phyloP scores from a whole-genome alignment of 176 grass and related monocot species.

The Oryza glumipatula region DNA sequence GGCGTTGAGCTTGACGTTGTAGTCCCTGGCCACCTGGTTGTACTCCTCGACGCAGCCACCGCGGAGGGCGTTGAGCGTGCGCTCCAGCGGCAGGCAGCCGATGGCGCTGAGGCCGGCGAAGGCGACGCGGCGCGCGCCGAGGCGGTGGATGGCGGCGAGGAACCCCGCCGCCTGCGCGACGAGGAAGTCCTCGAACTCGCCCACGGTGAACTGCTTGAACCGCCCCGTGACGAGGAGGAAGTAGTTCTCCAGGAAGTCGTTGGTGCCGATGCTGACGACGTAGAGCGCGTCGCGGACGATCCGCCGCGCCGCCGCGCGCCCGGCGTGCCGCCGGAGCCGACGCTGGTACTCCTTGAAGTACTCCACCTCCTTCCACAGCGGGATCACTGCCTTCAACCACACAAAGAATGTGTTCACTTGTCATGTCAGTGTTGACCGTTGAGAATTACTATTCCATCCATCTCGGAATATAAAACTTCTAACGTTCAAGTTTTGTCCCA shows the following conservation, averaged over 20 bases:
- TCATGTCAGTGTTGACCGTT: background rate
- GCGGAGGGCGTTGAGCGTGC: constrained; percentile 48
- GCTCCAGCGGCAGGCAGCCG: constrained; percentile 79
- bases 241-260: constrained; percentile 96
- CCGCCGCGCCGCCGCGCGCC: constrained; percentile 22
- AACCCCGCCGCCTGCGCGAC: constrained; percentile 58
- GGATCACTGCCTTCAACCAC: constrained; percentile 62
- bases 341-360: constrained; percentile 85
- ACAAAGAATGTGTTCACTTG: background rate
- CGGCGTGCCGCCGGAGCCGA: constrained; percentile 40
- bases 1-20: constrained; percentile 68
- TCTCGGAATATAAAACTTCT: too few relatives aligned
- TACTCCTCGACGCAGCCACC: constrained; percentile 70
- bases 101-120: constrained; percentile 77
- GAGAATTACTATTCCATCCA: background rate
- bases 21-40: constrained; percentile 67
- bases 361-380: constrained; percentile 76
- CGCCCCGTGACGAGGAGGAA: constrained; percentile 59
- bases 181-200: constrained; percentile 66
- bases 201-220: constrained; percentile 60
- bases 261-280: constrained; percentile 85
- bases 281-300: constrained; percentile 71
- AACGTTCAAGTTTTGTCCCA: too few relatives aligned
- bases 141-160: constrained; percentile 56
- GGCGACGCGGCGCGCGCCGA: constrained; percentile 64